Conservation (phyloP, 2,329 filamentous ascomycete species). For the Neonectria magnoliae region DNA sequence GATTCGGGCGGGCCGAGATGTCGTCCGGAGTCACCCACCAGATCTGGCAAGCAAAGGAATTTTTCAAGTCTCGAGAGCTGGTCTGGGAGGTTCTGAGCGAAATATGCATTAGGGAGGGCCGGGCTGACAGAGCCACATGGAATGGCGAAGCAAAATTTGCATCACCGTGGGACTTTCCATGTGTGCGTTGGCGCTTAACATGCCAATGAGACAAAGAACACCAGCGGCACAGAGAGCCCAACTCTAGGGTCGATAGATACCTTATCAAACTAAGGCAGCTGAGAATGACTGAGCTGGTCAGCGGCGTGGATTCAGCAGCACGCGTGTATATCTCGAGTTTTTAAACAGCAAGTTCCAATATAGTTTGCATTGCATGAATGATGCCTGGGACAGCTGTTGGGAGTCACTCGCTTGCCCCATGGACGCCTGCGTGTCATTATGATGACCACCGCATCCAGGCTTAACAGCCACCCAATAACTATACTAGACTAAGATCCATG, state of each 20-base stretch:
- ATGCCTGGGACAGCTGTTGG: not conserved
- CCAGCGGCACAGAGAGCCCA: slow-evolving; percentile 12
- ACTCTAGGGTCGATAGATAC: not conserved
- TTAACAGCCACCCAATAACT: slow-evolving; percentile 7
- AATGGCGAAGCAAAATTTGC: not conserved
- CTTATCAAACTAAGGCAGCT: no score
- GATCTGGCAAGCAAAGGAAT: not conserved
- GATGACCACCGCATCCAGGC: slow-evolving; percentile 3
- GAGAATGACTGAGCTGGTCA: not conserved
- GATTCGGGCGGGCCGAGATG: slow-evolving; percentile 6
- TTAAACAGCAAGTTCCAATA: not conserved
- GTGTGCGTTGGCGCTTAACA: slow-evolving; percentile 4
- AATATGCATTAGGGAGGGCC: not conserved
- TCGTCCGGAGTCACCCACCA: not conserved
- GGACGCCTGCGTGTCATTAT: not conserved
- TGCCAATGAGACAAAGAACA: not conserved
- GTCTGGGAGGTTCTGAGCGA: not conserved
- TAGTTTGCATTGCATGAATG: not conserved
- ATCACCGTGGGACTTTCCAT: not conserved
- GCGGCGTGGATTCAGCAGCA: slow-evolving; percentile 3
- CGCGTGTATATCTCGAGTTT: not conserved
- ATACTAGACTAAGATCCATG: not conserved
- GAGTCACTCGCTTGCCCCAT: not conserved
- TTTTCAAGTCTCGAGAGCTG: not conserved
- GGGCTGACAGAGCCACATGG: slow-evolving; percentile 1